Evolutionary conservation across 2,329 filamentous ascomycete genomes (phyloP), one percentile per base, ranked within the genome.

Genomic region (Penicillium thymicola): DNA sequence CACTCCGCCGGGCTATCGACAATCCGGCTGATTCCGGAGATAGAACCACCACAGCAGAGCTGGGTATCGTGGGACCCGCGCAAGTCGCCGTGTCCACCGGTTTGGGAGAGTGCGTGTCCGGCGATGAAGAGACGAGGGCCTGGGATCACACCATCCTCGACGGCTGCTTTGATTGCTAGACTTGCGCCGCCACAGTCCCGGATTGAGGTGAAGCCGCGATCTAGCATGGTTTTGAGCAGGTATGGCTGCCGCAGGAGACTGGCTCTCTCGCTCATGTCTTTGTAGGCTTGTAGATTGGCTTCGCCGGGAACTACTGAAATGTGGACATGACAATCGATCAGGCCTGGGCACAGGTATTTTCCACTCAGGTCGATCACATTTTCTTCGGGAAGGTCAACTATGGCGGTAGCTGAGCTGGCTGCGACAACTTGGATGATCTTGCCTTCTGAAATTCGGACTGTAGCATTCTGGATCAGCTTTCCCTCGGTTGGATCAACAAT

Each of bases 131-230:
- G 65, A 11, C 82, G 70, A 0, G 83, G 84, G 0, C 83, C 84
- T 1, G 78, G 77, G 38, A 82, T 76, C 0, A 85, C 75, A 2
- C 79, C 78, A n/a, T 86, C 82, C 1, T 74, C 76, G 16, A 86
- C 75, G 1, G 84, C 82, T 61, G 85, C 60, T 36, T 69, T 69
- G 32, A 87, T 71, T 1, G 83, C 80, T 0, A 81, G 68, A 0
- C 75, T 74, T 1, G 83, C 83, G 4, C 84, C 84, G 0, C 83
- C 84, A 34, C 80, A 83, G 64, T 87, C 84, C 4, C 84, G 77
- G 3, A 83, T 76, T 2, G 76, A 81, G 1, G 84, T 86, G 70
- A 85, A 86, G 1, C 84, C 84, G 18, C 83, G 77, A 40, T 71
- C 67, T 0, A 86, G 75, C 71, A 84, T 85, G 55, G 82, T 75